Conservation (phyloP, 805 yeast species). For the Cyberlindnera amylophila region DNA sequence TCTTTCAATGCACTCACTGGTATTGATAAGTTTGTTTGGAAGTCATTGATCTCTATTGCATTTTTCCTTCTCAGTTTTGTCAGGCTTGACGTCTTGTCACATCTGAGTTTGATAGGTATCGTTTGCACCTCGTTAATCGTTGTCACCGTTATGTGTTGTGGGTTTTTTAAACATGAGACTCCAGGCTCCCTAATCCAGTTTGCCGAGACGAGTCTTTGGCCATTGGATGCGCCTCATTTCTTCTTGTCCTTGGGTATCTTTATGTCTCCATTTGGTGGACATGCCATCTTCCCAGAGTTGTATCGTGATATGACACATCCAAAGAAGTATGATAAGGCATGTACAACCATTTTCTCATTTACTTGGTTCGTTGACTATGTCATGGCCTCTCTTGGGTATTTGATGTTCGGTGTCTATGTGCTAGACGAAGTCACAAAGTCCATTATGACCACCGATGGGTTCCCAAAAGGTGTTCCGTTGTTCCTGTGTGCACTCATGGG, state of each 20-base stretch:
- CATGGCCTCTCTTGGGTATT: conserved; percentile 63
- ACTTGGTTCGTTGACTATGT: conserved; percentile 56
- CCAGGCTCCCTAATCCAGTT: conserved; percentile 56
- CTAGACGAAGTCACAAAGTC: conserved; percentile 77
- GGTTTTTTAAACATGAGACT: conserved; percentile 35
- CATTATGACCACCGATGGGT: conserved; percentile 59
- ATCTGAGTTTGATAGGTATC: conserved; percentile 54
- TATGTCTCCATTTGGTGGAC: conserved; percentile 82
- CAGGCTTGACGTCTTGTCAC: conserved; percentile 51
- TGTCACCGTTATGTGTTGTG: conserved; percentile 43
- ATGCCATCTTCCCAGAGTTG: conserved; percentile 76
- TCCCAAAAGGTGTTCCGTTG: conserved; percentile 57
- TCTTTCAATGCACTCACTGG: conserved; percentile 51
- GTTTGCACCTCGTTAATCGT: conserved; percentile 50
- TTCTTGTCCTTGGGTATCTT: conserved; percentile 57
- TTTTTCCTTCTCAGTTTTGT: conserved; percentile 49
- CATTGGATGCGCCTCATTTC: conserved; percentile 32
- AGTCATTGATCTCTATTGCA: conserved; percentile 35
- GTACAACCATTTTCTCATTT: conserved; percentile 51
- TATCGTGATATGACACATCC: conserved; percentile 76
- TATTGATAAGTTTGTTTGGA: conserved; percentile 37
- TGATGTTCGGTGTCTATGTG: conserved; percentile 75
- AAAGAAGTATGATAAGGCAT: conserved; percentile 47
- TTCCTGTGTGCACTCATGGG: conserved; percentile 49
- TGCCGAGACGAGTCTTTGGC: conserved; percentile 43